Evolutionary conservation across 768 basidiomycete genomes (phyloP), one percentile per base, ranked within the genome.

Genomic region (Trametopsis cervina): DNA sequence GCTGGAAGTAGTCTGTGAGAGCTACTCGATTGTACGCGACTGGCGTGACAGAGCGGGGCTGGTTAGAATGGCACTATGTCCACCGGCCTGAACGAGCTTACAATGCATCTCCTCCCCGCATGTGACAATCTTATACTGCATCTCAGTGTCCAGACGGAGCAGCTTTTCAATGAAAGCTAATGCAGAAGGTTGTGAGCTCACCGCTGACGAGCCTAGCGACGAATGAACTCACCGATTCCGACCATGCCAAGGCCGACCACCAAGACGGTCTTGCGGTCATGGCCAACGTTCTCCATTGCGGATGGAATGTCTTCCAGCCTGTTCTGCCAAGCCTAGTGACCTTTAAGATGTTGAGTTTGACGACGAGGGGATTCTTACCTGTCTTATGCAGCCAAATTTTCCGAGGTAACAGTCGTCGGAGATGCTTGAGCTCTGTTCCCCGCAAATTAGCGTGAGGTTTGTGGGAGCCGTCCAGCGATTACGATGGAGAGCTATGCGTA

Each of bases 91-190:
- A 22, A 10, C 6, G 39, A 40, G 39, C 39, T 46, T 17, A 60
- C 59, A 41, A 44, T 60, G 61, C 25, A 49, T 54, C 57, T 75
- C 75, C 64, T 87, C 83, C 10, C 83, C 81, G 40, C 75, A 77
- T 1, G 80, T 82, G 12, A 78, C 67, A 24, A 83, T 64, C 44
- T 70, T 68, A 62, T 81, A 83, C 15, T 64, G 62, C 5, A 67
- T 66, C 2, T 60, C 60, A 17, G 72, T 69, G 54, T 85, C 80
- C 22, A 79, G 68, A 47, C 72, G 70, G 37, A 84, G 68, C 24
- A 86, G 65, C 55, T 84, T 85, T 59, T 85, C 82, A 55, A 85
- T 81, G 66, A 85, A 84, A 0, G 81, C 81, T 75, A 41, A 33
- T 15, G n/a, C 15, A 35, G 11, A 26, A 26, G 11, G 12, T 10